phyloP scores from a whole-genome alignment of 441 rosid genomes.

The Gossypium laxum region DNA sequence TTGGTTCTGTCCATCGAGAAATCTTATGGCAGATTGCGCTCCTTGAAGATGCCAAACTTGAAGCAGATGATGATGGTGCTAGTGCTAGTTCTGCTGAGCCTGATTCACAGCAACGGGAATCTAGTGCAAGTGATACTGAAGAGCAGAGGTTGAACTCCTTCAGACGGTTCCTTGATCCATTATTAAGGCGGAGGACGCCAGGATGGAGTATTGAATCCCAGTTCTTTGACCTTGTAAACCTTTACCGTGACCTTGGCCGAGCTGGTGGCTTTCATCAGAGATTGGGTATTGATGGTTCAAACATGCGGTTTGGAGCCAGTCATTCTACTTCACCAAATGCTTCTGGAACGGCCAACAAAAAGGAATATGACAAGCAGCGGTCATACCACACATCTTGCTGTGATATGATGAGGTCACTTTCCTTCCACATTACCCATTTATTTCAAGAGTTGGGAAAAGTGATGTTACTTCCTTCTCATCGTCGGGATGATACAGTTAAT shows the following conservation, averaged over 20 bases:
- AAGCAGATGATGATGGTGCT: conserved; percentile 41
- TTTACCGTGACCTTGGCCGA: conserved; percentile 88
- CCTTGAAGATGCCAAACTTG: conserved; percentile 72
- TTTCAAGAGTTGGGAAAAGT: conserved; percentile 96
- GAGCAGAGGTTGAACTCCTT: conserved; percentile 81
- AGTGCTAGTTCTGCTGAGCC: conserved; percentile 36
- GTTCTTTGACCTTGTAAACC: conserved; percentile 82
- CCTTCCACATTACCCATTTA: conserved; percentile 81
- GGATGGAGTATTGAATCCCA: conserved; percentile 85
- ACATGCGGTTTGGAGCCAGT: conserved; percentile 34
- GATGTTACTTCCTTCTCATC: conserved; percentile 87
- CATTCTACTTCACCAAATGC: conserved; percentile 48
- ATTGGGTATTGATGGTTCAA: conserved; percentile 40
- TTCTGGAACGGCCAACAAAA: conserved; percentile 34
- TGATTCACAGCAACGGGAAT: conserved; percentile 41
- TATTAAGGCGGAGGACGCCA: conserved; percentile 74
- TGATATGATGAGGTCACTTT: conserved; percentile 81
- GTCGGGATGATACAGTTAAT: conserved; percentile 83
- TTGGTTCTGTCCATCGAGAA: conserved; percentile 78
- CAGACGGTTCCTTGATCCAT: conserved; percentile 92
- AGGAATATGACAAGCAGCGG: conserved; percentile 63
- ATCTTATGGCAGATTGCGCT: conserved; percentile 84
- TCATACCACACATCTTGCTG: conserved; percentile 83
- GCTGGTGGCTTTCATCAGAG: conserved; percentile 69
- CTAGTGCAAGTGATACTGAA: conserved; percentile 41